A percentile compares a stretch with the other conserved stretches of the same genome.
These are phyloP conservation scores for Phoma sp. DNA, from an alignment of 2,329 filamentous ascomycete genomes.

Conservation along the genomic window DNA sequence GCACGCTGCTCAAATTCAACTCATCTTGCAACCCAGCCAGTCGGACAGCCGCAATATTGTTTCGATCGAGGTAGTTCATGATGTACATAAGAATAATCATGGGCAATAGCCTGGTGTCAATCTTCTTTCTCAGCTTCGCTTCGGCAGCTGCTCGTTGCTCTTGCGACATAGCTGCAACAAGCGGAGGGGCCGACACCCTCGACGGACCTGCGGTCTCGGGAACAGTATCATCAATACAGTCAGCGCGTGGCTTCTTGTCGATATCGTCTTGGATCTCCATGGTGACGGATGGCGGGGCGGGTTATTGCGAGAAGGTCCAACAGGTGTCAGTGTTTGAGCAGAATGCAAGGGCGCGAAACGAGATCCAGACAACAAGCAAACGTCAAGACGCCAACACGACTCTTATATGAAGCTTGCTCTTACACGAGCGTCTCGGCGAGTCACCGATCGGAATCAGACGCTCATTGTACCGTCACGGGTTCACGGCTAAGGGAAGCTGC, in stretches of 20 bases:
- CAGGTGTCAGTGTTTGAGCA: not conserved
- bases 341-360: not conserved
- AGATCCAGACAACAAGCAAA: conserved; percentile 1
- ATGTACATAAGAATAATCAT: conserved; percentile 78
- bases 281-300: not conserved
- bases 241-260: conserved; percentile 29
- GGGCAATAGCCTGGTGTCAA: conserved; percentile 71
- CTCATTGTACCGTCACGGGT: conserved; percentile 1
- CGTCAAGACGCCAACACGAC: conserved; percentile 15
- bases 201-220: conserved; percentile 11
- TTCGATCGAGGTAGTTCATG: conserved; percentile 74
- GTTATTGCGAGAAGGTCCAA: not conserved
- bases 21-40: conserved; percentile 64
- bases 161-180: conserved; percentile 53
- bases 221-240: conserved; percentile 33
- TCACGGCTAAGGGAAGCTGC: conserved; percentile 9
- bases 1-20: conserved; percentile 58
- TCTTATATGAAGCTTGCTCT: conserved; percentile 26
- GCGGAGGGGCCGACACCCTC: conserved; percentile 40
- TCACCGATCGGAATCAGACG: conserved; percentile 2
- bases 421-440: not conserved
- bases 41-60: conserved; percentile 71
- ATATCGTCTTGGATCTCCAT: conserved; percentile 27
- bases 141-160: conserved; percentile 63
- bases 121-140: conserved; percentile 57